Conservation (phyloP, 208 protist genomes). For the Wallacemonas sp. region DNA sequence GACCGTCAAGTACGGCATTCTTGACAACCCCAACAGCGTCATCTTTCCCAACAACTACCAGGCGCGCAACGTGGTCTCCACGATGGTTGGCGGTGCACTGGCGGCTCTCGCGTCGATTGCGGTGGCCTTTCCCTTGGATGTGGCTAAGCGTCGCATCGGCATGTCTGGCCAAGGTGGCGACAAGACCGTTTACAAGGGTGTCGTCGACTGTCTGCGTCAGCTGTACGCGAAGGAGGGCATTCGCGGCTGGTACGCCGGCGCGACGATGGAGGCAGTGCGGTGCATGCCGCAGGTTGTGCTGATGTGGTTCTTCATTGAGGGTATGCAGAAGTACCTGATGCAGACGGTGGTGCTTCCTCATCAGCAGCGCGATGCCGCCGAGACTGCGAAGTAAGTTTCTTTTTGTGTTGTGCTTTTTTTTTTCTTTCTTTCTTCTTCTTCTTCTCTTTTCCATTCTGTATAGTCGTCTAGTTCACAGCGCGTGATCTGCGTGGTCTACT, state of each 20-base stretch:
- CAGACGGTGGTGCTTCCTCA: background rate
- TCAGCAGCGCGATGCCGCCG: background rate
- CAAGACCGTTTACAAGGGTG: slow-evolving; percentile 62
- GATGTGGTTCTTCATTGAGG: slow-evolving; percentile 91
- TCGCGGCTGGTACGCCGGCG: slow-evolving; percentile 77
- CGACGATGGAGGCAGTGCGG: slow-evolving; percentile 69
- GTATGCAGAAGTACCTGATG: slow-evolving; percentile 61
- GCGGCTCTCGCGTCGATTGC: slow-evolving; percentile 78
- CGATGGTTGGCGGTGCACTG: slow-evolving; percentile 59
- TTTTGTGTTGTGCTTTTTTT: too few species aligned
- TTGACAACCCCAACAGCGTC: slow-evolving; percentile 45
- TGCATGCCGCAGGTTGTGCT: slow-evolving; percentile 90
- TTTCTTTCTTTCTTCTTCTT: background rate
- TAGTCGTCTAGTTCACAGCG: too few species aligned
- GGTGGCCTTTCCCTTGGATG: slow-evolving; percentile 80
- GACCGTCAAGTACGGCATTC: slow-evolving; percentile 78
- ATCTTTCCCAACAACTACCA: slow-evolving; percentile 45
- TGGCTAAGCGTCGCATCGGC: slow-evolving; percentile 86
- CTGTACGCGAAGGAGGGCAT: slow-evolving; percentile 77
- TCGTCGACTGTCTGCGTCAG: slow-evolving; percentile 60
- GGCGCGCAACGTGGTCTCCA: slow-evolving; percentile 53
- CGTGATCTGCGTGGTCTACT: too few species aligned
- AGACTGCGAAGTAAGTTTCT: too few species aligned
- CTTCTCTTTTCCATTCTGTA: too few species aligned
- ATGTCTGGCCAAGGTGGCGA: slow-evolving; percentile 81